Percentiles rank a stretch among this genome's conserved stretches.
Evolutionary conservation across 2,329 filamentous ascomycete species (phyloP).

Genomic region (Dryadomyces quercivorus): DNA sequence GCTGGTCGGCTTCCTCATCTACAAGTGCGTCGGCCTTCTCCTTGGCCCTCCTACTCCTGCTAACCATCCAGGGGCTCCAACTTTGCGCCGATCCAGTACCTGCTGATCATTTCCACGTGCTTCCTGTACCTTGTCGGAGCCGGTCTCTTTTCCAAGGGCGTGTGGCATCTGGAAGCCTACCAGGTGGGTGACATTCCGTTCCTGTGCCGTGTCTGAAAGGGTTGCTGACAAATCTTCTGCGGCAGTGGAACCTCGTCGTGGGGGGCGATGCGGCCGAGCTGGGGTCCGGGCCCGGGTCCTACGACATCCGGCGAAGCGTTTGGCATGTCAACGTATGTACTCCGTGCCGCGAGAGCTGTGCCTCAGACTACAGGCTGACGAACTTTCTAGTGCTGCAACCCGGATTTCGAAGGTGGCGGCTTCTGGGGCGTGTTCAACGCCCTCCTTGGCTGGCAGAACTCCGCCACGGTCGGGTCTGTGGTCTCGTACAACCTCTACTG

Average conservation of each 20-base stretch:
- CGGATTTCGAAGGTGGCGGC: conserved; percentile 53
- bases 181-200: background rate
- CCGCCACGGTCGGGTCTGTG: conserved; percentile 75
- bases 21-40: too few relatives aligned
- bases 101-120: conserved; percentile 72
- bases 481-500: conserved; percentile 85
- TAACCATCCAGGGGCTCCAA: conserved; percentile 6
- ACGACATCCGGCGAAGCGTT: conserved; percentile 53
- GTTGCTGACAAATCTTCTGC: background rate
- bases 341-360: background rate
- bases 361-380: too few relatives aligned
- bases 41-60: too few relatives aligned
- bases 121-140: conserved; percentile 76
- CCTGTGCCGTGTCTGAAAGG: background rate
- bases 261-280: conserved; percentile 46
- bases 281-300: conserved; percentile 51
- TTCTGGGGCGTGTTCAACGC: conserved; percentile 85
- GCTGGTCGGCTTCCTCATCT: conserved; percentile 56
- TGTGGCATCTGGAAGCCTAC: conserved; percentile 64
- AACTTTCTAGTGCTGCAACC: conserved; percentile 56
- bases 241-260: conserved; percentile 38
- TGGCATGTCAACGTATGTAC: conserved; percentile 55
- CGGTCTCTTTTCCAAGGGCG: conserved; percentile 63
- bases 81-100: conserved; percentile 22
- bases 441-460: conserved; percentile 78